Evolutionary conservation across 208 protist species (phyloP), one percentile per base, ranked within the genome.

Genomic region (Acanthamoeba quina): DNA sequence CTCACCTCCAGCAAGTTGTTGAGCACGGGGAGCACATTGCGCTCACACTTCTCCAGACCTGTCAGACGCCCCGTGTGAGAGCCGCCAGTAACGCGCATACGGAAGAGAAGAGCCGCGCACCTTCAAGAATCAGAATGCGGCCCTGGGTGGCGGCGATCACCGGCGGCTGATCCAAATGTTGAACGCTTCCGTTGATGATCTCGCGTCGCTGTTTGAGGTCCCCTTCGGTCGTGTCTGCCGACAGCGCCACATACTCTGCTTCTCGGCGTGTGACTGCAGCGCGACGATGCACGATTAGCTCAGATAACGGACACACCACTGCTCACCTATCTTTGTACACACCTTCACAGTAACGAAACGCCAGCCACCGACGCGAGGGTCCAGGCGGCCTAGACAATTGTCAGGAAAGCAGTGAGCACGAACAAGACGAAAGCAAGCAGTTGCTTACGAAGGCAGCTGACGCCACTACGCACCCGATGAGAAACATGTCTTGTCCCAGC

Each of bases 141-240:
- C 98, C 98, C 34, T 96, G 34, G 10, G 96, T 62, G 82, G 99
- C 99, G 31, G 99, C 99, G 3, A 96, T 92, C 11, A 99, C 98
- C 24, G 98, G 98, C 34, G 97, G 96, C 94, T 99, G 99, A 94
- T 99, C 97, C 41, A 98, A 96, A 95, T 98, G 99, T 15, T 97
- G 86, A 26, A 98, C 97, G 52, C 96, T 98, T 29, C 98, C 98
- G 29, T 52, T 44, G 83, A 98, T 72, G 56, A 95, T 96, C 92
- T 99, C 98, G 41, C 97, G 97, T 26, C 98, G 96, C 94, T 99
- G 98, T 95, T 99, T 99, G 76, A 99, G 96, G 92, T 99, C 99
- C 41, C 97, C 96, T 95, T 99, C 98, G 10, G 97, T 99, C 21
- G 98, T 99, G 96, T 99, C 99, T 64, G 98, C 97, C 88, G 98